Evolutionary conservation across 257 asterid species (phyloP), one percentile per base, ranked within the genome.

Genomic region (Solanum corneliomulleri): DNA sequence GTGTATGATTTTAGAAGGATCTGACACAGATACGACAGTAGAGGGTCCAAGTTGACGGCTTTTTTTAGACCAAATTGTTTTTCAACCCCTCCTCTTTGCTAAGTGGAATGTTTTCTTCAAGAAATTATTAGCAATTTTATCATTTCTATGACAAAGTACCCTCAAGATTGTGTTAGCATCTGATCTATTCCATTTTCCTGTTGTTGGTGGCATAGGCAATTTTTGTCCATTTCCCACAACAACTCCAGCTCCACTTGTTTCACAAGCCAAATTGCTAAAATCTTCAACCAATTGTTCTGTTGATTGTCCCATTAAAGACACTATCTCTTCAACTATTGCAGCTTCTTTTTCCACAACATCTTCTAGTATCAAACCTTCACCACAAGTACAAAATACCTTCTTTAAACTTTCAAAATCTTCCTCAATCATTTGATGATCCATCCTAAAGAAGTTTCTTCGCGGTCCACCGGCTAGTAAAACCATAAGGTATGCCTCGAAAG

Each of bases 381-480:
- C 97, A 33, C 96, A 94, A 1, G 95, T 90, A 75, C 91, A 92
- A 41, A 97, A 97, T 1, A 97, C 47, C 3, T 88, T 68, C 89
- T 92, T 97, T 89, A 97, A 86, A 85, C 56, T 74, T 0, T 92
- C 94, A 3, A 95, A 94, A 83, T 97, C 99, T 87, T 95, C 99
- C 93, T 93, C 96, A 9, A 97, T 92, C 96, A 97, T 95, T 7
- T 77, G 89, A 39, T 94, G 98, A 14, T 97, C 99, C 27, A 64
- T 5, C 86, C 94, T 85, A 0, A 88, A 83, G 37, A 93, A 97
- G 42, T 90, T 88, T 84, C 99, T 87, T 0, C 94, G 90, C 72
- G 95, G 90, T 3, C 99, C 99, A 2, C 99, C 98, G 0, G 99
- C 99, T 9, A 97, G 92, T 85, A 97, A 76, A 29, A 97, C 99